These are phyloP conservation scores for Corynascus novoguineensis DNA, from an alignment of 495 filamentous ascomycete species.

Conservation along the genomic window DNA sequence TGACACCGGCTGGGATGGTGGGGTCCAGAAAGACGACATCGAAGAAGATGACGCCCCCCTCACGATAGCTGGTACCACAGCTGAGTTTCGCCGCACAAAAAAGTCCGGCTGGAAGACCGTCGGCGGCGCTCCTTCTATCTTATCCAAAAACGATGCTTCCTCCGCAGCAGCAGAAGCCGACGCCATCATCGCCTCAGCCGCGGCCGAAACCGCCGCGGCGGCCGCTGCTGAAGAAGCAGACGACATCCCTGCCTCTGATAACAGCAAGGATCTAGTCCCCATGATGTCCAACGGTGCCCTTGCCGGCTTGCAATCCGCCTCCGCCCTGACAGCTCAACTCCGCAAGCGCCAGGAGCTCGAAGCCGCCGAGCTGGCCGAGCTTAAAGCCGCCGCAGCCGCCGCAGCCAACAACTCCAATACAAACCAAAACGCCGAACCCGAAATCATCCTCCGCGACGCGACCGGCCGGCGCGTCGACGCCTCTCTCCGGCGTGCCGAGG, in stretches of 20 bases:
- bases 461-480: conserved; percentile 88
- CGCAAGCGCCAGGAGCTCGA: conserved; percentile 46
- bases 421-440: conserved; percentile 34
- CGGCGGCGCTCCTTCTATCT: conserved; percentile 30
- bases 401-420: not conserved
- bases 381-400: conserved; percentile 24
- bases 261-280: too few species aligned
- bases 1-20: conserved; percentile 58
- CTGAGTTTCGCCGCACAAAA: conserved; percentile 74
- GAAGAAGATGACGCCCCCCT: conserved; percentile 39
- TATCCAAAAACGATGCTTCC: conserved; percentile 17
- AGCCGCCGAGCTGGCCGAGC: conserved; percentile 42
- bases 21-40: conserved; percentile 39
- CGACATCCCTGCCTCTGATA: not conserved
- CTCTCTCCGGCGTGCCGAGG: conserved; percentile 81
- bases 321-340: conserved; percentile 71
- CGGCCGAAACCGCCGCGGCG: conserved; percentile 53
- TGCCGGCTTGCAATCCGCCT: conserved; percentile 79
- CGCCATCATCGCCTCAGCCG: conserved; percentile 72
- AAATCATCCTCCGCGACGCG: conserved; percentile 64
- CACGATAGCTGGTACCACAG: conserved; percentile 48
- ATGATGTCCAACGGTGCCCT: conserved; percentile 81
- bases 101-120: conserved; percentile 74
- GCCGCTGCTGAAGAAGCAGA: conserved; percentile 47
- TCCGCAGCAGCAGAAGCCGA: conserved; percentile 65